phyloP scores from a whole-genome alignment of 108 stramenopile genomes.

The Discostella stelligeroides region DNA sequence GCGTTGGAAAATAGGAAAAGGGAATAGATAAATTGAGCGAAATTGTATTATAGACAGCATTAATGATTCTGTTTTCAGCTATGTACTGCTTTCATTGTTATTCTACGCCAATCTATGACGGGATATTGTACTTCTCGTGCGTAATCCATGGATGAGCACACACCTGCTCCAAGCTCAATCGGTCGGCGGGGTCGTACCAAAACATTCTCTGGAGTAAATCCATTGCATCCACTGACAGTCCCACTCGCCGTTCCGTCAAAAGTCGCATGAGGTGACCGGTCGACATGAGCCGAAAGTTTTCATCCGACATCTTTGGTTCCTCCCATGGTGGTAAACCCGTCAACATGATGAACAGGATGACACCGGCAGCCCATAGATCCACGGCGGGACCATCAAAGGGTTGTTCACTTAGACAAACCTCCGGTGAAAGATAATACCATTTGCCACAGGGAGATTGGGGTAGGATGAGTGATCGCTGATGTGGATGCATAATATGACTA shows the following conservation, averaged over 20 bases:
- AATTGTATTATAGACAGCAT: too few species aligned
- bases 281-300: slow-evolving; percentile 82
- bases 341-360: slow-evolving; percentile 91
- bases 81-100: too few species aligned
- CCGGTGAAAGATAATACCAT: slow-evolving; percentile 93
- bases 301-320: slow-evolving; percentile 64
- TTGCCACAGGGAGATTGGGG: slow-evolving; percentile 91
- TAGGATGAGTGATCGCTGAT: slow-evolving; percentile 53
- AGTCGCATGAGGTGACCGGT: slow-evolving; percentile 82
- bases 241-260: slow-evolving; percentile 81
- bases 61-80: too few species aligned
- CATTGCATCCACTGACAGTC: slow-evolving; percentile 74
- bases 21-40: too few species aligned
- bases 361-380: slow-evolving; percentile 94
- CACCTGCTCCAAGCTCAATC: slow-evolving; percentile 83
- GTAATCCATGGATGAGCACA: slow-evolving; percentile 85
- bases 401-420: slow-evolving; percentile 71
- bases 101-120: background rate
- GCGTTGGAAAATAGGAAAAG: too few species aligned
- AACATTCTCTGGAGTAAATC: slow-evolving; percentile 87
- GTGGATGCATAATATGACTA: background rate
- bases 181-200: slow-evolving; percentile 78
- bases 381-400: slow-evolving; percentile 91
- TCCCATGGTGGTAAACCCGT: slow-evolving; percentile 93
- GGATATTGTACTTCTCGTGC: slow-evolving; percentile 1